Evolutionary conservation across 164 flowering plant genomes (phyloP).

Genomic region (Kalanchoe fedtschenkoi): DNA sequence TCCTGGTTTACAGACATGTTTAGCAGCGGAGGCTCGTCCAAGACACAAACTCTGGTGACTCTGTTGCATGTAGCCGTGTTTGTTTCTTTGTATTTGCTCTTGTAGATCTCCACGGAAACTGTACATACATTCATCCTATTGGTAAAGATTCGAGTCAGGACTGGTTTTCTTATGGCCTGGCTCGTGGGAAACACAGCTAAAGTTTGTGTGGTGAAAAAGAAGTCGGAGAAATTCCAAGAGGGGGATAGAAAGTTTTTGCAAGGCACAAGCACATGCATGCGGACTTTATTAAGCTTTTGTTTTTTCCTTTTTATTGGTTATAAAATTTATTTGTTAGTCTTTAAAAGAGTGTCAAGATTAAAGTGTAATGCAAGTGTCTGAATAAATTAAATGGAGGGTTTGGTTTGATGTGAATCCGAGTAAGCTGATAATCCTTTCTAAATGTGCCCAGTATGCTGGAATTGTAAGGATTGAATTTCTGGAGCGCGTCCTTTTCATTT

Average conservation of each 20-base stretch:
- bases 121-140: background rate
- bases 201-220: background rate
- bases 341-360: too few relatives aligned
- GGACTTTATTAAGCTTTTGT: background rate
- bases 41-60: background rate
- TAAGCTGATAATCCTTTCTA: too few relatives aligned
- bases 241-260: background rate
- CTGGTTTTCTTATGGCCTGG: background rate
- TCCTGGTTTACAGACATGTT: constrained; percentile 2
- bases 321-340: background rate
- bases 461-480: too few relatives aligned
- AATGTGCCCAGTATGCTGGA: too few relatives aligned
- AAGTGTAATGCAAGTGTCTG: too few relatives aligned
- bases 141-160: background rate
- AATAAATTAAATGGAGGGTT: too few relatives aligned
- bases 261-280: background rate
- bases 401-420: too few relatives aligned
- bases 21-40: background rate
- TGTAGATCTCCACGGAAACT: background rate
- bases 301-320: background rate
- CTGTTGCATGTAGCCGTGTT: background rate
- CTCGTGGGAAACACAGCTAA: background rate
- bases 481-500: too few relatives aligned
- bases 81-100: background rate
- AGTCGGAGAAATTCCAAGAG: background rate